A percentile compares a stretch with the other conserved stretches of the same genome.
Conservation (phyloP, 2,329 filamentous ascomycete genomes). For the Xylaria sp. region DNA sequence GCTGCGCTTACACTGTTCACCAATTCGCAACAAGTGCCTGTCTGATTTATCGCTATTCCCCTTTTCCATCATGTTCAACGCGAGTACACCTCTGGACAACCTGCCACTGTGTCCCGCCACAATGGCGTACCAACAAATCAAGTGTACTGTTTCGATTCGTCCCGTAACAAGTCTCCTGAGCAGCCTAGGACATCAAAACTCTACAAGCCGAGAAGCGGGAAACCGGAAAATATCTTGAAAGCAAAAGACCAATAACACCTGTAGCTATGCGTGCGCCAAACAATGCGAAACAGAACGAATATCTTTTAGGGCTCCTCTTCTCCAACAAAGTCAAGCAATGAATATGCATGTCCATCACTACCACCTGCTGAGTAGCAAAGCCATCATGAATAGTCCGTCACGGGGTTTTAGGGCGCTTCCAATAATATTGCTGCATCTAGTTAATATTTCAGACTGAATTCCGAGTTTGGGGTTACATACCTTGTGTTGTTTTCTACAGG, state of each 20-base stretch:
- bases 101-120: not conserved
- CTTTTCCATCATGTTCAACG: slow-evolving; percentile 8
- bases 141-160: not conserved
- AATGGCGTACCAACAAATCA: not conserved
- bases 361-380: slow-evolving; percentile 4
- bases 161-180: not conserved
- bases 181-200: not conserved
- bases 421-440: slow-evolving; percentile 71
- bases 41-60: not conserved
- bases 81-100: slow-evolving; percentile 19
- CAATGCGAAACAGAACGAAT: slow-evolving; percentile 32
- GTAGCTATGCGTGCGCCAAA: slow-evolving; percentile 37
- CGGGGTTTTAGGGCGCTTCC: slow-evolving; percentile 71
- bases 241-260: slow-evolving; percentile 33
- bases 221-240: slow-evolving; percentile 8
- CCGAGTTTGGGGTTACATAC: slow-evolving; percentile 61
- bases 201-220: slow-evolving; percentile 1
- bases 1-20: not conserved
- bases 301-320: not conserved
- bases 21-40: not conserved
- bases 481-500: slow-evolving; percentile 97
- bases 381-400: slow-evolving; percentile 46
- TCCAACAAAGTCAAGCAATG: slow-evolving; percentile 3
- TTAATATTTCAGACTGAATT: slow-evolving; percentile 31
- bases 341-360: slow-evolving; percentile 1